Evolutionary conservation across 768 basidiomycete genomes (phyloP), one percentile per base, ranked within the genome.

Genomic region (Royoungia palumana): DNA sequence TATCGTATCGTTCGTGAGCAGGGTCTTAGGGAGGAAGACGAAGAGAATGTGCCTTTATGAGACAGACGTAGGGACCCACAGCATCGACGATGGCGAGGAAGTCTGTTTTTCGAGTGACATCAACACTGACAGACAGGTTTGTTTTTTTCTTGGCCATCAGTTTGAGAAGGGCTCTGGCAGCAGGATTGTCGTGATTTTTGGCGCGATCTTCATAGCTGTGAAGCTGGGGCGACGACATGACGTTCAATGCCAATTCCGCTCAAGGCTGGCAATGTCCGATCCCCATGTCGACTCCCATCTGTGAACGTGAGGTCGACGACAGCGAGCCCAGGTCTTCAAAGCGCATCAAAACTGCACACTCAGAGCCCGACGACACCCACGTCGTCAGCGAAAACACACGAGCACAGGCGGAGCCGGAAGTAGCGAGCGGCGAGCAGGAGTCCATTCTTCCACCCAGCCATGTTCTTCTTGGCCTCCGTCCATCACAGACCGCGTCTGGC

Each of bases 61-160:
- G 82, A 78, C 93, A 96, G 61, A 89, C 83, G 60, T 84, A 85
- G 11, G 89, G 88, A 10, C 91, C 96, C 48, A 96, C 94, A 11
- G 80, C 79, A 56, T 94, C 87, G 56, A 96, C 83, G 63, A 99
- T 87, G 41, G 80, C 75, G 32, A 98, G 75, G 60, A 97, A 86
- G 59, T 92, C 85, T 14, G 72, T 75, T 46, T 82, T 76, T 42
- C 76, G 83, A 6, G 90, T 89, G 35, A 98, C 93, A 73, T 99
- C 96, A 22, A 98, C 92, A 59, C 91, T 94, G 50, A 99, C 90
- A 35, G 93, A 92, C 14, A 99, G 83, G 66, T 99, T 99, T 9
- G 89, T 79, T 61, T 83, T 76, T 67, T 99, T 99, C 50, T 85
- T 76, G 54, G 83, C 88, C 69, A 97, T 91, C 5, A 84, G 83